phyloP scores from a whole-genome alignment of 2,329 filamentous ascomycete species.

The Scedosporium minutisporum region DNA sequence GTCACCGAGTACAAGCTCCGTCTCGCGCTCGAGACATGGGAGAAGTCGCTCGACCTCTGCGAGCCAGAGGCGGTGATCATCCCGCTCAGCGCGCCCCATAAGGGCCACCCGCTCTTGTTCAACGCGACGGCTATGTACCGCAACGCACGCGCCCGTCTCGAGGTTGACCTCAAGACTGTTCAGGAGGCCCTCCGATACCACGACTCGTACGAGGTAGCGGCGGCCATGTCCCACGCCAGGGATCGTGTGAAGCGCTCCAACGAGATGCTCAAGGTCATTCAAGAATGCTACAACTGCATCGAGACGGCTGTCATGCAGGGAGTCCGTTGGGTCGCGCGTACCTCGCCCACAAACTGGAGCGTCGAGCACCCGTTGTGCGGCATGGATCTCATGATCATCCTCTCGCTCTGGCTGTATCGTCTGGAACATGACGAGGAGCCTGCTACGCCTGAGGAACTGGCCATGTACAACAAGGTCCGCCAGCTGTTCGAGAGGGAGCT shows the following conservation, averaged over 20 bases:
- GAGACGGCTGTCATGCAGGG: constrained; percentile 91
- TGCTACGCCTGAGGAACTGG: constrained; percentile 70
- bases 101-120: constrained; percentile 92
- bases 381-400: constrained; percentile 93
- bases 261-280: constrained; percentile 98
- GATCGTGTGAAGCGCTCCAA: constrained; percentile 89
- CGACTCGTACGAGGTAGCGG: constrained; percentile 92
- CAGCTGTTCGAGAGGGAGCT: constrained; percentile 85
- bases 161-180: constrained; percentile 91
- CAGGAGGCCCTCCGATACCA: constrained; percentile 96
- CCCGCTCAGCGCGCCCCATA: constrained; percentile 86
- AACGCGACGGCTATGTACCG: constrained; percentile 97
- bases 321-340: constrained; percentile 95
- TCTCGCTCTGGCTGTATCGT: constrained; percentile 96
- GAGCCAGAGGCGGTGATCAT: constrained; percentile 85
- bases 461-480: constrained; percentile 89
- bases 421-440: constrained; percentile 98
- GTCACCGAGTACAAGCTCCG: constrained; percentile 97
- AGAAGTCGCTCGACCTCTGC: constrained; percentile 87
- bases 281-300: constrained; percentile 95
- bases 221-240: constrained; percentile 88
- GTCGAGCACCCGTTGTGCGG: constrained; percentile 95
- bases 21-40: constrained; percentile 95
- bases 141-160: constrained; percentile 82
- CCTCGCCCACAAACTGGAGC: constrained; percentile 97